Evolutionary conservation across 345 rosid species (phyloP), one percentile per base, ranked within the genome.

Genomic region (Lepidium sativum): DNA sequence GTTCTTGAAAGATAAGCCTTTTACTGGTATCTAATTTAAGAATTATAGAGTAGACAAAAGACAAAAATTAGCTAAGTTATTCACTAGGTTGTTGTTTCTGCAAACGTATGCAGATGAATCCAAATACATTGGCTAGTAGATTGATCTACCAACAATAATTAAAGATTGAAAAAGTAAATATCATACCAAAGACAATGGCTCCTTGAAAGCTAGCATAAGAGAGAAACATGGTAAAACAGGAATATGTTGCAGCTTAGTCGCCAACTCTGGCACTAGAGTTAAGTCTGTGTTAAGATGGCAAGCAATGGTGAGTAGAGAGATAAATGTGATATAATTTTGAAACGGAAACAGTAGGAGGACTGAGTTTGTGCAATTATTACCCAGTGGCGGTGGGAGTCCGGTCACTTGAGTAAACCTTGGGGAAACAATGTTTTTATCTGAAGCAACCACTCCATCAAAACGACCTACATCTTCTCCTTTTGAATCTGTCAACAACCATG

Each of bases 161-260:
- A 54, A 18, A 58, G 33, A 43, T 2, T 53, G 38, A 35, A 53
- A 0, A 66, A 44, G 57, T 2, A 44, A 18, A 37, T 25, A 31
- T 71, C 81, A 69, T 78, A 88, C 96, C 71, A 56, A 77, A 48
- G 94, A 83, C 70, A 91, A 75, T 38, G 96, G 84, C 75, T 91
- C 89, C 39, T 76, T 33, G 69, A 87, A 91, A 62, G 91, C 96
- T 62, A 91, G 80, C 96, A 91, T 84, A 61, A 88, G 85, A 18
- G 86, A 82, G 65, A 91, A 88, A 78, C 96, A 83, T 13, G 97
- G 96, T 53, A 58, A 49, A 40, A 80, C 86, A 64, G 96, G 91
- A 61, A 91, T 81, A 68, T 82, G 67, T 69, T 79, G 79, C 47
- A 88, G 73, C 76, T 76, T 81, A 50, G 18, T 57, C 9, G 71